These are phyloP conservation scores for Monosporascus cannonballus DNA, from an alignment of 2,329 filamentous ascomycete genomes.

Conservation along the genomic window DNA sequence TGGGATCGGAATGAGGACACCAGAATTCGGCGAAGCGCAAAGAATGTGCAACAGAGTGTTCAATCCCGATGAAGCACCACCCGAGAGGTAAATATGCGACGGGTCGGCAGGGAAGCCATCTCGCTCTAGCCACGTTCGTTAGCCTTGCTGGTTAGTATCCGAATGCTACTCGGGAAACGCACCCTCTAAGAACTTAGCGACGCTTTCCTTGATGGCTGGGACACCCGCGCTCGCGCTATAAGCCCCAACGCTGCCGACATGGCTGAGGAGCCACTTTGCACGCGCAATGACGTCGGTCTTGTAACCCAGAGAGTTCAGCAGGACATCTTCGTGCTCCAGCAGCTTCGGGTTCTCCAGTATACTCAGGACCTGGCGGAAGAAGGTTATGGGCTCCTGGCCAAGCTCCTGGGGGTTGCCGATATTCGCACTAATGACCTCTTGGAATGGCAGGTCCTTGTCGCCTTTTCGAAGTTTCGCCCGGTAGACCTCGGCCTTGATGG, in stretches of 20 bases:
- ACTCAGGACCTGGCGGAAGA: slow-evolving; percentile 95
- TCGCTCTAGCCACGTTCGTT: slow-evolving; percentile 46
- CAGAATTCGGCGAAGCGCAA: slow-evolving; percentile 68
- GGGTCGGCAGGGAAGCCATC: slow-evolving; percentile 83
- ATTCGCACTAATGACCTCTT: slow-evolving; percentile 90
- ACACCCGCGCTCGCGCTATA: slow-evolving; percentile 94
- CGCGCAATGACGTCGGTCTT: slow-evolving; percentile 83
- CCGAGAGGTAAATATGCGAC: slow-evolving; percentile 81
- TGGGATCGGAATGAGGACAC: slow-evolving; percentile 89
- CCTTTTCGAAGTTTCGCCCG: slow-evolving; percentile 64
- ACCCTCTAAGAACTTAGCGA: slow-evolving; percentile 91
- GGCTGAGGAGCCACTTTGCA: slow-evolving; percentile 71
- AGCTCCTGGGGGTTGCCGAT: slow-evolving; percentile 99
- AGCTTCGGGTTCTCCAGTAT: slow-evolving; percentile 84
- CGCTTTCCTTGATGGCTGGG: slow-evolving; percentile 77
- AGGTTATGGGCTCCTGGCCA: slow-evolving; percentile 98
- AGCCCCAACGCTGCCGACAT: slow-evolving; percentile 86
- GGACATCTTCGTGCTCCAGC: slow-evolving; percentile 74
- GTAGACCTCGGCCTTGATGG: slow-evolving; percentile 88
- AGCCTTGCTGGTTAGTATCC: slow-evolving; percentile 5
- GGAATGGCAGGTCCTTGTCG: slow-evolving; percentile 65
- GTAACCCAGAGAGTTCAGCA: slow-evolving; percentile 73
- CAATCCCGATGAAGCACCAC: slow-evolving; percentile 87
- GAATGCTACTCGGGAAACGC: slow-evolving; percentile 26
- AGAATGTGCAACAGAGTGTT: slow-evolving; percentile 90